Evolutionary conservation across 768 basidiomycete species (phyloP), one percentile per base, ranked within the genome.

Genomic region (Podaxis sp.): DNA sequence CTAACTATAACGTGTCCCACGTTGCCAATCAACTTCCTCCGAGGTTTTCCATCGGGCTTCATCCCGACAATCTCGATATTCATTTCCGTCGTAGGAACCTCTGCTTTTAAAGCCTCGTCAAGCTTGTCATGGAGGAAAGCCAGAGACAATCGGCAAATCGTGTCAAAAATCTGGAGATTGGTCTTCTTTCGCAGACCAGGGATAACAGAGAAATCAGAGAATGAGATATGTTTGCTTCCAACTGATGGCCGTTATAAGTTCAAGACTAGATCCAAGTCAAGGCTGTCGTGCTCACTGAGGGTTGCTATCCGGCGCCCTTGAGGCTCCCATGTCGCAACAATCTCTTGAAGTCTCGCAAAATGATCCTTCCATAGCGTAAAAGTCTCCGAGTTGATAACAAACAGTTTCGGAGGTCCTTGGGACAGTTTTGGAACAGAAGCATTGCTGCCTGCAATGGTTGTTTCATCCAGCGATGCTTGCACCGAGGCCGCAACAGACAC

Each of bases 311-410:
- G 70, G 59, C 69, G 66, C 28, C 71, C 74, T 51, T 77, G 67
- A 7, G 79, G 77, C 54, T 79, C 77, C 88, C 90, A 91, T 10
- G 70, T 71, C 38, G 73, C 74, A 6, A 87, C 76, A 25, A 90
- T 72, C 28, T 78, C 78, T 64, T 76, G 66, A 50, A 92, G 72
- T 21, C 85, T 77, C 35, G 74, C 70, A 66, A 90, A 93, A 69
- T 94, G 91, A 50, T 80, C 79, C 50, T 81, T 80, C 92, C 92
- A 94, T 2, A 92, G 75, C 1, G 91, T 90, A 67, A 93, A 93
- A 0, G 72, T 76, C 67, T 91, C 86, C 16, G 90, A 89, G 67
- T 91, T 91, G 65, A 95, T 82, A 13, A 92, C 82, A 50, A 91
- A 69, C 65, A 89, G 71, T 47, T 69, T 73, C 1, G 79, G 81